Percentiles rank a stretch among this genome's conserved stretches.
Conservation (phyloP, 805 yeast genomes). For the Saturnispora hagleri region DNA sequence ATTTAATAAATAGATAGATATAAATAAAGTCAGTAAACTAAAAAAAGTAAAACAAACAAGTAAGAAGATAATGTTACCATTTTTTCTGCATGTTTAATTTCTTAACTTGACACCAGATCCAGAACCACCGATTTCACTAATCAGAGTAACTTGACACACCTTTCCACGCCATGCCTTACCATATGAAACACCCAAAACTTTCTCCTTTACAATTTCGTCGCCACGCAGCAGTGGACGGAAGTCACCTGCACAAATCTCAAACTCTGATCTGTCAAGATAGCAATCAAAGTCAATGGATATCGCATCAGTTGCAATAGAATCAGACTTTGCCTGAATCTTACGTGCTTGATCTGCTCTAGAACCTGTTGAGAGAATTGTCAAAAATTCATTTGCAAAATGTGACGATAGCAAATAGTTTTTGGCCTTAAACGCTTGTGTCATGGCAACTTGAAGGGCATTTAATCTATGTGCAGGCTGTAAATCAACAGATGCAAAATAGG, state of each 20-base stretch:
- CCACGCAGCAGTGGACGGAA: constrained; percentile 85
- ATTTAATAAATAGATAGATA: neutral
- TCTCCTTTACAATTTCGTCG: constrained; percentile 58
- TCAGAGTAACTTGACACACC: constrained; percentile 62
- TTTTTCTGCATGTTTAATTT: neutral
- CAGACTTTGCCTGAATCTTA: constrained; percentile 74
- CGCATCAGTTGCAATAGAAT: constrained; percentile 73
- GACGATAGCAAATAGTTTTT: constrained; percentile 86
- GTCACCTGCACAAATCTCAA: constrained; percentile 81
- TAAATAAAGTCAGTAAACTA: neutral
- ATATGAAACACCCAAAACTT: constrained; percentile 85
- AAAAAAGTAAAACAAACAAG: neutral
- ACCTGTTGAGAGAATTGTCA: constrained; percentile 61
- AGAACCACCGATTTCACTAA: constrained; percentile 81
- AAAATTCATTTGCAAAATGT: constrained; percentile 77
- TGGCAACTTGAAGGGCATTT: constrained; percentile 89
- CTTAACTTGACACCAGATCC: constrained; percentile 75
- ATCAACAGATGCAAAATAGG: constrained; percentile 83
- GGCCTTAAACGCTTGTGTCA: constrained; percentile 82
- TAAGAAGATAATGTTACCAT: neutral
- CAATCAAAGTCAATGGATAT: constrained; percentile 89
- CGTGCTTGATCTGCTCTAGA: constrained; percentile 83
- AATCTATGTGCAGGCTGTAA: constrained; percentile 76
- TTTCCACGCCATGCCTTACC: constrained; percentile 70
- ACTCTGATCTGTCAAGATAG: constrained; percentile 50